phyloP scores from a whole-genome alignment of 345 rosid species.

The Draba incana region DNA sequence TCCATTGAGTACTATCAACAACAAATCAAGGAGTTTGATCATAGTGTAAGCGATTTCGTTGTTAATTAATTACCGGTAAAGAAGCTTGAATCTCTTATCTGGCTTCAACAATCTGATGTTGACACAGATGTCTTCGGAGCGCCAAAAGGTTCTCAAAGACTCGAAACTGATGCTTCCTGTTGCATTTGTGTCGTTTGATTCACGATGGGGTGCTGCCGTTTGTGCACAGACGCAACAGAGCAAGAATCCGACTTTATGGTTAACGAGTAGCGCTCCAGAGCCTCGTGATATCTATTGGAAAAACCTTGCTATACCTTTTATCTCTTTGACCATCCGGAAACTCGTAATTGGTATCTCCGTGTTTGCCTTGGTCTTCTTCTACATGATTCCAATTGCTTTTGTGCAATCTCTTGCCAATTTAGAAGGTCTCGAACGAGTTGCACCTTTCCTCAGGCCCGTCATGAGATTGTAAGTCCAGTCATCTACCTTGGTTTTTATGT shows the following conservation, averaged over 20 bases:
- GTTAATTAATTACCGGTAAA: background rate
- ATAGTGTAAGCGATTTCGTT: conserved; percentile 51
- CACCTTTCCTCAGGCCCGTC: conserved; percentile 95
- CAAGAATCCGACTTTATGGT: conserved; percentile 88
- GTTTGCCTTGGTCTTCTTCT: conserved; percentile 89
- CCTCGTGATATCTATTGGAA: conserved; percentile 97
- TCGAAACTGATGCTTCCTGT: conserved; percentile 75
- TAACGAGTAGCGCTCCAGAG: conserved; percentile 96
- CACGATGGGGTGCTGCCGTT: conserved; percentile 98
- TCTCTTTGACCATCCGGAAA: conserved; percentile 79
- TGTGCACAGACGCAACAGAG: conserved; percentile 99
- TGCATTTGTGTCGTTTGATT: conserved; percentile 85
- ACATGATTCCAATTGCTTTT: conserved; percentile 98
- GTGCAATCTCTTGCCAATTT: conserved; percentile 98
- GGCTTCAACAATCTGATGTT: conserved; percentile 1
- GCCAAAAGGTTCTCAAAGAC: conserved; percentile 70
- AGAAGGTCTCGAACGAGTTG: conserved; percentile 86
- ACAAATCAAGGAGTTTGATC: conserved; percentile 59
- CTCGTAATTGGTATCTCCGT: conserved; percentile 69
- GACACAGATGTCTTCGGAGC: conserved; percentile 75
- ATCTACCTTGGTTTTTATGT: conserved; percentile 1
- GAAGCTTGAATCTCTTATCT: background rate
- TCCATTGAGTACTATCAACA: conserved; percentile 80
- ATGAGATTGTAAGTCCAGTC: conserved; percentile 74
- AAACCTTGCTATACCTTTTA: conserved; percentile 88